Evolutionary conservation across 163 green algal species (phyloP).

Genomic region (Chlamydomonas reinhardtii): DNA sequence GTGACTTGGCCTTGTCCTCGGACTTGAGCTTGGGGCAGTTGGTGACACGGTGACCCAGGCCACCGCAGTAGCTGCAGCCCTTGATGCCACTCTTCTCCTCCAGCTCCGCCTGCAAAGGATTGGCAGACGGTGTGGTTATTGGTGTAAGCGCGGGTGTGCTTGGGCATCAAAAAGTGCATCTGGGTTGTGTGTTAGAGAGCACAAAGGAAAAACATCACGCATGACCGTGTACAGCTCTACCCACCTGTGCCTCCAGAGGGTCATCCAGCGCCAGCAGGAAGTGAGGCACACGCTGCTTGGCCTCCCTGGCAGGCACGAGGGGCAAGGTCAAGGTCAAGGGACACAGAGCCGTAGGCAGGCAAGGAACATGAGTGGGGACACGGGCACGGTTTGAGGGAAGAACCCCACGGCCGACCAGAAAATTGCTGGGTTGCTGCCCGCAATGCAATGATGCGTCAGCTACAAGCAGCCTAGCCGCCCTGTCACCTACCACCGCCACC

Average conservation of each 20-base stretch:
- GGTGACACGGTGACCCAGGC: slow-evolving; percentile 95
- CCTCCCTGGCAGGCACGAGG: slow-evolving; percentile 31
- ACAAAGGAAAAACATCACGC: too few species aligned
- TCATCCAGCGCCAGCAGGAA: slow-evolving; percentile 75
- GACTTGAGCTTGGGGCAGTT: slow-evolving; percentile 95
- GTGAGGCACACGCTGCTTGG: slow-evolving; percentile 71
- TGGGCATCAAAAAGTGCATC: too few species aligned
- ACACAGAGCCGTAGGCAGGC: too few species aligned
- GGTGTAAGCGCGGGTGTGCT: neutral
- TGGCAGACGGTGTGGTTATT: neutral
- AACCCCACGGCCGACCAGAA: too few species aligned
- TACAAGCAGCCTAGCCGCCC: too few species aligned
- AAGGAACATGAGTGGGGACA: too few species aligned
- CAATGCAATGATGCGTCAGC: too few species aligned
- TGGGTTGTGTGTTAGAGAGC: too few species aligned
- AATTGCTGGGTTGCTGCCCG: too few species aligned
- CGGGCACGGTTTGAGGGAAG: too few species aligned
- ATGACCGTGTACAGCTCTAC: neutral
- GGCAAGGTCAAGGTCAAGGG: neutral
- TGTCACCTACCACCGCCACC: too few species aligned
- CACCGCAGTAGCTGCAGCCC: slow-evolving; percentile 97
- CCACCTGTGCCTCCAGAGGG: slow-evolving; percentile 66
- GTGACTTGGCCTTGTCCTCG: slow-evolving; percentile 71
- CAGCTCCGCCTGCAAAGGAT: slow-evolving; percentile 82
- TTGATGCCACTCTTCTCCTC: slow-evolving; percentile 83